Evolutionary conservation across 2,329 filamentous ascomycete species (phyloP), one percentile per base, ranked within the genome.

Genomic region (Aspergillus sp.): DNA sequence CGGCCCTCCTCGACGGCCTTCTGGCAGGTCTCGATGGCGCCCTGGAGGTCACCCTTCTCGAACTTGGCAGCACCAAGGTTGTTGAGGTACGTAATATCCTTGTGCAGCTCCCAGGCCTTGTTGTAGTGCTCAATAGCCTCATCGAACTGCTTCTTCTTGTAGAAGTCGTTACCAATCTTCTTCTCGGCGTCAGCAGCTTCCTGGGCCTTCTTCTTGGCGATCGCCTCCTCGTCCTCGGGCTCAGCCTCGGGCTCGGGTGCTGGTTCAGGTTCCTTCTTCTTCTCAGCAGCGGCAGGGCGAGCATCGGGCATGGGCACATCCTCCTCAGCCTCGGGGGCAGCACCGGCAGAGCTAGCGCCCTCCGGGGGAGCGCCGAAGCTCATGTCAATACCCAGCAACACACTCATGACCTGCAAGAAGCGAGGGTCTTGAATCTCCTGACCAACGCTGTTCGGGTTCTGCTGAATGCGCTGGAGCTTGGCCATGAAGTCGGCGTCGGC

Each of bases 131-230:
- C 87, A 71, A 99, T 97, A 54, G 95, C 95, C 73, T 90, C 88
- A 71, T 98, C 95, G 68, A 99, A 97, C 74, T 97, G 88, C 68
- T 92, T 89, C 86, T 98, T 98, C 88, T 99, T 99, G 85, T 99
- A 99, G 77, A 89, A 89, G 69, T 95, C 92, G 13, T 94, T 99
- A 60, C 95, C 95, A 59, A 96, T 83, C 30, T 89, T 90, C 86
- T 99, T 99, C 80, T 97, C 90, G 75, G 92, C 91, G 70, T 99
- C 95, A 48, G 93, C 95, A 64, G 90, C 91, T 71, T 89, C 91
- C 83, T 98, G 96, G 42, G 92, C 91, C 82, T 95, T 91, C 80
- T 90, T 90, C 79, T 93, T 92, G 62, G 90, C 90, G 58, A 87
- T 75, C 0, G 88, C 85, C 76, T 98, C 95, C 71, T 96, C 92